Percentiles rank a stretch among this genome's conserved stretches.
Conservation (phyloP, 176 grass and related monocot species). For the Rhynchospora breviuscula region DNA sequence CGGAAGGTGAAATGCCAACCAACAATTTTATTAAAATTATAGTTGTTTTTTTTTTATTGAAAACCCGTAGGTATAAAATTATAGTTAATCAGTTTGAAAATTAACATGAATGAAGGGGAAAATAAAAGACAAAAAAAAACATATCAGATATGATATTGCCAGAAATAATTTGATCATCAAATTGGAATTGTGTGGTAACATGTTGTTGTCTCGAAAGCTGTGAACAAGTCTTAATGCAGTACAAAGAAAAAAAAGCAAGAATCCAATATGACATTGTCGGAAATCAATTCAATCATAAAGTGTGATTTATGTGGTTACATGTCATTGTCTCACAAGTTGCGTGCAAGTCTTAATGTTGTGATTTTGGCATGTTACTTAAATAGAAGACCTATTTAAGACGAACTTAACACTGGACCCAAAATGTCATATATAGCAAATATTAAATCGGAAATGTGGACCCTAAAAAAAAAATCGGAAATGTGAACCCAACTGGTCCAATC, state of each 20-base stretch:
- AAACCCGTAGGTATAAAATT: too few relatives aligned
- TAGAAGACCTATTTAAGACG: not conserved
- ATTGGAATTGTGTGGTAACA: not conserved
- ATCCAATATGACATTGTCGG: too few relatives aligned
- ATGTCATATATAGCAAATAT: not conserved
- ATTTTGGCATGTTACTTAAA: not conserved
- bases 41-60: too few relatives aligned
- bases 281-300: too few relatives aligned
- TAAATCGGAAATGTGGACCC: not conserved
- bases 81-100: too few relatives aligned
- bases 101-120: too few relatives aligned
- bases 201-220: not conserved
- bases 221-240: not conserved
- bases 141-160: not conserved
- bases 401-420: not conserved
- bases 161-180: not conserved
- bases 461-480: too few relatives aligned
- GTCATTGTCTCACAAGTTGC: slow-evolving; percentile 11
- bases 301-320: too few relatives aligned
- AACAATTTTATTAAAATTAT: too few relatives aligned
- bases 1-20: too few relatives aligned
- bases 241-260: too few relatives aligned
- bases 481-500: slow-evolving; percentile 15
- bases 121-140: too few relatives aligned
- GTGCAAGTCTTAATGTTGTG: not conserved